Conservation (phyloP, 257 asterid species). For the Jasminum sambac region DNA sequence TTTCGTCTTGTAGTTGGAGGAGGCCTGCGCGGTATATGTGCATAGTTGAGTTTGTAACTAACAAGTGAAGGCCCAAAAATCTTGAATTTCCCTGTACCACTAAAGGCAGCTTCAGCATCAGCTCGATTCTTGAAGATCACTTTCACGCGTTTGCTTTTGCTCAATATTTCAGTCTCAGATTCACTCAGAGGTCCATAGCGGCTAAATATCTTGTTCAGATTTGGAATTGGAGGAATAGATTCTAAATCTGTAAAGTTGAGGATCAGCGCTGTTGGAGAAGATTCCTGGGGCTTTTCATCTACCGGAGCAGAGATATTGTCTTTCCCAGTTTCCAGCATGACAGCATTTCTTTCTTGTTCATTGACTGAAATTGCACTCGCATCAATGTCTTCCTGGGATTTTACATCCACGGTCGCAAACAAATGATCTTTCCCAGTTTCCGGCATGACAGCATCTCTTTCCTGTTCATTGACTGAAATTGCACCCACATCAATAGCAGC, state of each 20-base stretch:
- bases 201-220: constrained; percentile 58
- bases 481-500: constrained; percentile 18
- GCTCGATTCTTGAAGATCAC: constrained; percentile 56
- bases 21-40: constrained; percentile 34
- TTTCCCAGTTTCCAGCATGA: constrained; percentile 21
- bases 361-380: constrained; percentile 23
- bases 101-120: constrained; percentile 75
- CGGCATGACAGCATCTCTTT: constrained; percentile 16
- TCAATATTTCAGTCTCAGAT: constrained; percentile 47
- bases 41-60: constrained; percentile 58
- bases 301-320: constrained; percentile 19
- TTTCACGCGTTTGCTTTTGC: constrained; percentile 60
- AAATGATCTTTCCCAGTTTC: constrained; percentile 28
- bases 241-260: constrained; percentile 52
- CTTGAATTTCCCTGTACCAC: constrained; percentile 66
- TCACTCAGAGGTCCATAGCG: constrained; percentile 61
- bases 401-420: constrained; percentile 14
- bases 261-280: constrained; percentile 54
- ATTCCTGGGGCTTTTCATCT: constrained; percentile 33
- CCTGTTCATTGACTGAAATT: constrained; percentile 25
- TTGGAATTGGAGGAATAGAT: constrained; percentile 51
- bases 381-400: too few species aligned
- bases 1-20: constrained; percentile 37
- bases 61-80: constrained; percentile 70
- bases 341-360: constrained; percentile 24